A percentile compares a stretch with the other conserved stretches of the same genome.
phyloP scores from a whole-genome alignment of 176 grass and related monocot species.

The Dactylis glomerata region DNA sequence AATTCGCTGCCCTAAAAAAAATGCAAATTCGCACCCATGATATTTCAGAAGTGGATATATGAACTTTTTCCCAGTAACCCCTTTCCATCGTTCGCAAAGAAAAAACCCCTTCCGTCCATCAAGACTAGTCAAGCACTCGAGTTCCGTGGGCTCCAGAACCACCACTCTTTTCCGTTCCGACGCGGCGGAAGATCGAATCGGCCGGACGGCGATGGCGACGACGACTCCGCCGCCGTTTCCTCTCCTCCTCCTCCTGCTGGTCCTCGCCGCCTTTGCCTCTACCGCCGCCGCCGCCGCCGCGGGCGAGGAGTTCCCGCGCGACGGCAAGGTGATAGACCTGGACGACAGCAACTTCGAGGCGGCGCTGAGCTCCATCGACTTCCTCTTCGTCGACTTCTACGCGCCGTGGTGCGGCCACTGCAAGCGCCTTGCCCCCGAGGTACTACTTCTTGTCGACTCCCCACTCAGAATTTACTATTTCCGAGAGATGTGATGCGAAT shows the following conservation, averaged over 20 bases:
- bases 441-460: background rate
- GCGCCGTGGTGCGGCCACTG: slow-evolving; percentile 94
- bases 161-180: slow-evolving; percentile 19
- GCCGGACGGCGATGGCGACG: slow-evolving; percentile 30
- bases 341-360: slow-evolving; percentile 80
- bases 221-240: slow-evolving; percentile 16
- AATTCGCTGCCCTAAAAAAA: no score
- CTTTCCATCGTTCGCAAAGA: background rate
- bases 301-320: slow-evolving; percentile 54
- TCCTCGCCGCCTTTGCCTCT: slow-evolving; percentile 22
- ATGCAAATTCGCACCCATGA: background rate
- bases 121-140: slow-evolving; percentile 14
- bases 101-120: background rate
- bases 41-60: background rate
- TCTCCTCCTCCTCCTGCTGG: slow-evolving; percentile 22
- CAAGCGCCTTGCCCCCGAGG: slow-evolving; percentile 91
- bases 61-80: slow-evolving; percentile 7
- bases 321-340: slow-evolving; percentile 89
- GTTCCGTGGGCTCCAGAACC: slow-evolving; percentile 15
- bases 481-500: slow-evolving; percentile 29
- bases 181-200: slow-evolving; percentile 46
- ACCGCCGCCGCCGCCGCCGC: background rate
- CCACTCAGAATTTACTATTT: background rate
- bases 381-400: slow-evolving; percentile 94
- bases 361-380: slow-evolving; percentile 71